A percentile compares a stretch with the other conserved stretches of the same genome.
Evolutionary conservation across 176 grass and related monocot genomes (phyloP).

Genomic region (Oryza coarctata): DNA sequence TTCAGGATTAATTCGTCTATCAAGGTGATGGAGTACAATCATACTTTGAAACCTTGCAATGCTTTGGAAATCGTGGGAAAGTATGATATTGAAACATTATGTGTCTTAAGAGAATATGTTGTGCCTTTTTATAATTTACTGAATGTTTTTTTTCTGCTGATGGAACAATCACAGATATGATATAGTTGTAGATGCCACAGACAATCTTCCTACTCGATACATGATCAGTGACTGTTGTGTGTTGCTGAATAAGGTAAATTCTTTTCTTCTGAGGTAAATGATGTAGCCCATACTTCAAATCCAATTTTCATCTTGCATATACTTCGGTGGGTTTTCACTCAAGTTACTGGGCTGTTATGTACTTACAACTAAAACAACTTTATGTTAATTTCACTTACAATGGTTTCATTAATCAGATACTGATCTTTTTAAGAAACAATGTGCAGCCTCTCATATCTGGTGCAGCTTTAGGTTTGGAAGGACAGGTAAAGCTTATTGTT

Average conservation of each 20-base stretch:
- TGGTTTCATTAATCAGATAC: not conserved
- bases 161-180: slow-evolving; percentile 70
- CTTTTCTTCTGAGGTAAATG: not conserved
- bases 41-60: slow-evolving; percentile 71
- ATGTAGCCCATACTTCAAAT: slow-evolving; percentile 16
- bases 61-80: slow-evolving; percentile 70
- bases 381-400: not conserved
- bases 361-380: not conserved
- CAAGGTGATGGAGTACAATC: slow-evolving; percentile 68
- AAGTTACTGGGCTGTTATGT: not conserved
- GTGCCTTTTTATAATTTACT: not conserved
- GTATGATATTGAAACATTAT: slow-evolving; percentile 57
- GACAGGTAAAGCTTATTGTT: slow-evolving; percentile 56
- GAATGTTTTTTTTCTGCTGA: slow-evolving; percentile 58
- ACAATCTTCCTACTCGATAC: slow-evolving; percentile 91
- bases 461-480: slow-evolving; percentile 89
- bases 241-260: slow-evolving; percentile 73
- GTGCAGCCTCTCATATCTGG: slow-evolving; percentile 91
- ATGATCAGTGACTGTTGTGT: slow-evolving; percentile 98
- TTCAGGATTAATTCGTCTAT: slow-evolving; percentile 93
- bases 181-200: slow-evolving; percentile 90
- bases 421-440: slow-evolving; percentile 22
- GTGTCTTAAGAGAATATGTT: not conserved
- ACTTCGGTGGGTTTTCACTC: not conserved
- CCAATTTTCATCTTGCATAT: not conserved